Conservation (phyloP, 2,329 filamentous ascomycete genomes). For the Ceratocystis ficicola region DNA sequence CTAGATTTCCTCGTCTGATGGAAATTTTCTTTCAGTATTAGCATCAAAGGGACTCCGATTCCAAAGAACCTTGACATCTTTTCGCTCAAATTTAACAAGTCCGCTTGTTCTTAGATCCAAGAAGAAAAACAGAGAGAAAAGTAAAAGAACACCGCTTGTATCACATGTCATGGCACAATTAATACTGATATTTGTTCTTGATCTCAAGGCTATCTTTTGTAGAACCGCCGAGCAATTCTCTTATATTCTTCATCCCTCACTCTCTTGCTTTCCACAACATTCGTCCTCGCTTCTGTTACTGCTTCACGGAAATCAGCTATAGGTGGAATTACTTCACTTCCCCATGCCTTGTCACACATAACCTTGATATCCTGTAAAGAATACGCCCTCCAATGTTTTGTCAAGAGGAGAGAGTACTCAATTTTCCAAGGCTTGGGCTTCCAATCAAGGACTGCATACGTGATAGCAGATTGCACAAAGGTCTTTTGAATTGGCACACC, state of each 20-base stretch:
- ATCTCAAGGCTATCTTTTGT: background rate
- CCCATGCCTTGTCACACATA: conserved; percentile 21
- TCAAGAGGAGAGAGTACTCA: conserved; percentile 13
- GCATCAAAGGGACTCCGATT: background rate
- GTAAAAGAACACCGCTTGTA: background rate
- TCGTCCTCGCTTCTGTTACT: conserved; percentile 14
- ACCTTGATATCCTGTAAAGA: conserved; percentile 17
- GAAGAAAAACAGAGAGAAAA: too few species aligned
- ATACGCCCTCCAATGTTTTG: conserved; percentile 13
- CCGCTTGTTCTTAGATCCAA: too few species aligned
- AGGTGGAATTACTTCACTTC: conserved; percentile 16
- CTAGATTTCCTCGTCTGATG: too few species aligned
- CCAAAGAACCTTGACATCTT: background rate
- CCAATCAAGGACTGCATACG: conserved; percentile 20
- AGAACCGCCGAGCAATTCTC: background rate
- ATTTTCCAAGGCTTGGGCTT: conserved; percentile 19
- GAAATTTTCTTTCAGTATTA: too few species aligned
- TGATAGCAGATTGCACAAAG: conserved; percentile 17
- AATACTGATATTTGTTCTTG: background rate
- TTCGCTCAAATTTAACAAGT: background rate
- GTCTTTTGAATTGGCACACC: conserved; percentile 11
- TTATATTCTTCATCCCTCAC: conserved; percentile 4
- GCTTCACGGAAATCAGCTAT: conserved; percentile 1
- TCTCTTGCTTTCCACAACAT: conserved; percentile 14
- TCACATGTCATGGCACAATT: background rate